Conservation (phyloP, 179 eudicot genomes). For the Silene coronaria region DNA sequence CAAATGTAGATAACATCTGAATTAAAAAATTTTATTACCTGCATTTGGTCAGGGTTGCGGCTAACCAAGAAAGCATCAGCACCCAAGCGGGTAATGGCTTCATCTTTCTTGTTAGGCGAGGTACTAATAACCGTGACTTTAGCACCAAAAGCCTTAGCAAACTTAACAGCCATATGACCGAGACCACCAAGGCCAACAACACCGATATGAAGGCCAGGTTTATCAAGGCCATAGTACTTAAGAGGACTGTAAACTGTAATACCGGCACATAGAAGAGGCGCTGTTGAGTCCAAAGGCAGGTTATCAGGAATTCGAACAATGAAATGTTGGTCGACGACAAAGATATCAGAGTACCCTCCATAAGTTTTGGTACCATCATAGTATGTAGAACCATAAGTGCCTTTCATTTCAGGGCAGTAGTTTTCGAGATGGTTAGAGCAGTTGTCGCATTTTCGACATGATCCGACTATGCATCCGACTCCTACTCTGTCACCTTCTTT, state of each 20-base stretch:
- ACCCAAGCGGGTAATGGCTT: conserved; percentile 28
- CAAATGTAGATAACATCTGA: too few species aligned
- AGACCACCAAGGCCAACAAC: conserved; percentile 40
- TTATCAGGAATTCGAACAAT: conserved; percentile 26
- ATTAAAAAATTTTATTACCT: conserved; percentile 6
- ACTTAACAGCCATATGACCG: conserved; percentile 36
- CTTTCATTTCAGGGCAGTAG: conserved; percentile 24
- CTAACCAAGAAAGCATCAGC: conserved; percentile 34
- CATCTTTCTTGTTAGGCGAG: conserved; percentile 35
- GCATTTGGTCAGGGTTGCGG: conserved; percentile 26
- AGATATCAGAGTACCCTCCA: conserved; percentile 34
- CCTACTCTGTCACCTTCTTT: conserved; percentile 30
- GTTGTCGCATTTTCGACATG: conserved; percentile 27
- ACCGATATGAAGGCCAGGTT: conserved; percentile 31
- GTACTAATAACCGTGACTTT: conserved; percentile 44
- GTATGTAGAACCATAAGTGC: conserved; percentile 26
- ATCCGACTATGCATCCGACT: conserved; percentile 28
- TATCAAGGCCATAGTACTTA: conserved; percentile 23
- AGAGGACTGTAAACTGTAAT: conserved; percentile 34
- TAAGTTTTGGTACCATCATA: conserved; percentile 28
- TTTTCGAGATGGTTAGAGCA: conserved; percentile 23
- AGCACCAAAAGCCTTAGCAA: conserved; percentile 38
- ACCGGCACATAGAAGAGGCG: conserved; percentile 40
- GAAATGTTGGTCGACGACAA: conserved; percentile 30
- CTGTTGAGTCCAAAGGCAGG: conserved; percentile 27